Conservation (phyloP, 208 protist genomes). For the Trypanosoma vivax region DNA sequence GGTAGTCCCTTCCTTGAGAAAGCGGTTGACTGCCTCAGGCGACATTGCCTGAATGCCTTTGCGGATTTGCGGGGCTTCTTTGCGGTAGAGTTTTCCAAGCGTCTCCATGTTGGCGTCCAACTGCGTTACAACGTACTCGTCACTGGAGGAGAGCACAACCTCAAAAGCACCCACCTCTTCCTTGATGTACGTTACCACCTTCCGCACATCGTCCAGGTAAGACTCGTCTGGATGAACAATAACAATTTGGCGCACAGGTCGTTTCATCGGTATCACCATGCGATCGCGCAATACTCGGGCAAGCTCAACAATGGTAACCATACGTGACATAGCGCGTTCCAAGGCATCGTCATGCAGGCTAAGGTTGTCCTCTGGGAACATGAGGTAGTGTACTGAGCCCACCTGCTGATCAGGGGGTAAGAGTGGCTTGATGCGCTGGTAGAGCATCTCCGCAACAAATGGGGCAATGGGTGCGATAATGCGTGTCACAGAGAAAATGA, state of each 20-base stretch:
- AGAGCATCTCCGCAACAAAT: slow-evolving; percentile 98
- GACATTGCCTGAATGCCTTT: slow-evolving; percentile 75
- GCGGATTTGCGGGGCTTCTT: slow-evolving; percentile 72
- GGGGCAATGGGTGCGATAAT: slow-evolving; percentile 98
- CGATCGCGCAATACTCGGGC: slow-evolving; percentile 93
- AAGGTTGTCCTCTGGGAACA: slow-evolving; percentile 84
- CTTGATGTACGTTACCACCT: slow-evolving; percentile 86
- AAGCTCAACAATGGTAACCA: slow-evolving; percentile 91
- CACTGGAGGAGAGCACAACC: slow-evolving; percentile 52
- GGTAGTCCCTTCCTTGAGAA: slow-evolving; percentile 38
- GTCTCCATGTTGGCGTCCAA: slow-evolving; percentile 87
- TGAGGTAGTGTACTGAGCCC: slow-evolving; percentile 91
- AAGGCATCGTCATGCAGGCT: slow-evolving; percentile 61
- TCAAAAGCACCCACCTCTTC: slow-evolving; percentile 91
- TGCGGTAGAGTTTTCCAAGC: slow-evolving; percentile 82
- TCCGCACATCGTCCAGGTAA: slow-evolving; percentile 71
- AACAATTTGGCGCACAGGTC: slow-evolving; percentile 85
- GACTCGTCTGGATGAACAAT: slow-evolving; percentile 76
- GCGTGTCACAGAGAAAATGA: slow-evolving; percentile 87
- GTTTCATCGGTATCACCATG: slow-evolving; percentile 89
- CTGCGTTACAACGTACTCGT: slow-evolving; percentile 79
- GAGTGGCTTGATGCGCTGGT: slow-evolving; percentile 93
- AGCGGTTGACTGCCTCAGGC: slow-evolving; percentile 37
- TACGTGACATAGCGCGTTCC: slow-evolving; percentile 78
- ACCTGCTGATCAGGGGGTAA: slow-evolving; percentile 80